Evolutionary conservation across 768 basidiomycete genomes (phyloP), one percentile per base, ranked within the genome.

Genomic region (Trametes villosa): DNA sequence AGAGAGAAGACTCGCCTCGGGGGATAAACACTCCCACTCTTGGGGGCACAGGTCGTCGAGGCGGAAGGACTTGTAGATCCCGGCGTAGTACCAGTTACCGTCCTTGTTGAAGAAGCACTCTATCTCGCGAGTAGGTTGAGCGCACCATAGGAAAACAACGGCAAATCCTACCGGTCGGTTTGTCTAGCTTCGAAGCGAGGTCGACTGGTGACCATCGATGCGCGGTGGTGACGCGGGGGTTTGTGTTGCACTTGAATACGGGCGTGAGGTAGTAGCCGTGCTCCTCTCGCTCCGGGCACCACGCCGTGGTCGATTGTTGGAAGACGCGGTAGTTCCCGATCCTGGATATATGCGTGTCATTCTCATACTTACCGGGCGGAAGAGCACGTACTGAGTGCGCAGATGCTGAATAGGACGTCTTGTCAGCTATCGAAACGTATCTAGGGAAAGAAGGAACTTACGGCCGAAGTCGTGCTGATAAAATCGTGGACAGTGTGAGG

Each of bases 71-170:
- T 80, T 83, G 74, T 92, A 92, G 4, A 83, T 79, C n/a, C 91
- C 91, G 13, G 91, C 90, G 62, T 92, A 92, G 70, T 92, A 92
- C 88, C 89, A 92, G 60, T 84, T 83, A 9, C 87, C 88, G 56
- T 91, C 88, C 70, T 86, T 91, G 72, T 86, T 88, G 66, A 86
- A 92, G 72, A 92, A 92, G 63, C 89, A 92, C 68, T 92, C 91
- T 91, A 58, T 17, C 20, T 46, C 26, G 22, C 9, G 20, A 13
- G 44, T 26, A 3, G 26, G 22, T 45, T 6, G 9, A 11, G 5
- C 9, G 3, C 11, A 9, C 20, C 9, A 7, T 11, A 3, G 22
- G n/a, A 15, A 13, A 13, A 18, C 4, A 38, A 15, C 6, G 22
- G 8, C 3, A 13, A n/a, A 13, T 8, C 50, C 74, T 63, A 85